These are phyloP conservation scores for Paramecium primaurelia DNA, from an alignment of 73 alveolate genomes.

Conservation along the genomic window DNA sequence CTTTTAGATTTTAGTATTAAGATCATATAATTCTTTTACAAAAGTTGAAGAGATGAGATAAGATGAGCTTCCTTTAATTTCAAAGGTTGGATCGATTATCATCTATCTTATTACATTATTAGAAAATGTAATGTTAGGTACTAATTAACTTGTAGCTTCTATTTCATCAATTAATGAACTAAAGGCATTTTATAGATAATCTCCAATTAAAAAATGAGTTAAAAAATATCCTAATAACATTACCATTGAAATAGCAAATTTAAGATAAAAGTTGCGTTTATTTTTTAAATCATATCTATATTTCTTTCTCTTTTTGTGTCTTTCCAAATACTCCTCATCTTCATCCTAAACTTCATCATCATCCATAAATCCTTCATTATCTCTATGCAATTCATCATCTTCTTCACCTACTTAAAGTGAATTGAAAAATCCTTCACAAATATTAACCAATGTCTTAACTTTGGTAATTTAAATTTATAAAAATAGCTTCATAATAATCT, in stretches of 20 bases:
- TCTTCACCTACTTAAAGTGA: slow-evolving; percentile 7
- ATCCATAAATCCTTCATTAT: slow-evolving; percentile 2
- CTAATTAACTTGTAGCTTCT: neutral
- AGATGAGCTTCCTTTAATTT: neutral
- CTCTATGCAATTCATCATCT: slow-evolving; percentile 4
- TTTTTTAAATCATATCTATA: neutral
- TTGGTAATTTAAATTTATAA: neutral
- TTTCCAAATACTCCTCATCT: neutral
- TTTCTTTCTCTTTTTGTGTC: slow-evolving; percentile 17
- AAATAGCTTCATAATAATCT: neutral
- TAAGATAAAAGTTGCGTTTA: neutral
- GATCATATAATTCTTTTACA: neutral
- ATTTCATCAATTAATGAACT: neutral
- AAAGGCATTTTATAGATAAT: neutral
- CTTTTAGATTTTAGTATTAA: slow-evolving; percentile 1
- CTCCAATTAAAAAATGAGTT: slow-evolving; percentile 19
- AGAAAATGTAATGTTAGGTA: slow-evolving; percentile 2
- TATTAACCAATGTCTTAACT: neutral
- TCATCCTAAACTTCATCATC: neutral
- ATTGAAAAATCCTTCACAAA: neutral
- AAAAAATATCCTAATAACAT: neutral
- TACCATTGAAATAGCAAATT: neutral
- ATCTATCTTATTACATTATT: neutral
- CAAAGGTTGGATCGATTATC: neutral
- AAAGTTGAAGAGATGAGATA: neutral